phyloP scores from a whole-genome alignment of 2,329 filamentous ascomycete genomes.

The Clonostachys byssicola region DNA sequence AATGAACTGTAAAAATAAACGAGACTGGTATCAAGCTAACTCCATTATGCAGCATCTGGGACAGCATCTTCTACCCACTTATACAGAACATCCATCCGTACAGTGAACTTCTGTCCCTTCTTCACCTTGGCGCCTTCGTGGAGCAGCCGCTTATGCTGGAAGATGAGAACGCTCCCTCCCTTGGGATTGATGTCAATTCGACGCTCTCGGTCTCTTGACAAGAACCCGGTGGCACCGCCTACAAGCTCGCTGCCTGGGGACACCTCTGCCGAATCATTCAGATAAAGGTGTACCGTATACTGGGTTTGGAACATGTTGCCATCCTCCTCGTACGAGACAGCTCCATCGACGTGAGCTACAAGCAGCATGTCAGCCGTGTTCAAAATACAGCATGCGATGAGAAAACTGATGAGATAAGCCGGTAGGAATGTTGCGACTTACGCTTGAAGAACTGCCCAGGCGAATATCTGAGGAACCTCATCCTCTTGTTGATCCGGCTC shows the following conservation, averaged over 20 bases:
- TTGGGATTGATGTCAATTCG: constrained; percentile 50
- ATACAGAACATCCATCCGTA: constrained; percentile 53
- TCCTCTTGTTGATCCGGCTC: constrained; percentile 61
- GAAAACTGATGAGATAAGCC: not conserved
- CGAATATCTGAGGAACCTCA: constrained; percentile 72
- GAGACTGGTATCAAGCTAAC: too few species aligned
- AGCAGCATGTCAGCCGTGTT: not conserved
- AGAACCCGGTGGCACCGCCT: constrained; percentile 53
- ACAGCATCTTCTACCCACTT: constrained; percentile 13
- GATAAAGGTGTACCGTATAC: constrained; percentile 52
- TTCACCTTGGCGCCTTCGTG: constrained; percentile 51
- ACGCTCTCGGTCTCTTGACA: constrained; percentile 33
- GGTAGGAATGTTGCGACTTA: constrained; percentile 12
- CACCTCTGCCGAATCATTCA: constrained; percentile 19
- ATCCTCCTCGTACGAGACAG: constrained; percentile 51
- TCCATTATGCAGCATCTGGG: too few species aligned
- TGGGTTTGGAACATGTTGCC: constrained; percentile 36
- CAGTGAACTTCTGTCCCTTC: constrained; percentile 49
- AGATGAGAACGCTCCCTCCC: constrained; percentile 54
- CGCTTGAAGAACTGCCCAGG: constrained; percentile 68
- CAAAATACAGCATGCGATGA: too few species aligned
- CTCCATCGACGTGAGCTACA: constrained; percentile 63
- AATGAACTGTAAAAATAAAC: too few species aligned
- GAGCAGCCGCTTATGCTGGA: constrained; percentile 46
- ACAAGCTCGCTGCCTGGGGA: constrained; percentile 20